A percentile compares a stretch with the other conserved stretches of the same genome.
These are phyloP conservation scores for Phytophthora litchii DNA, from an alignment of 352 stramenopile genomes.

Conservation along the genomic window DNA sequence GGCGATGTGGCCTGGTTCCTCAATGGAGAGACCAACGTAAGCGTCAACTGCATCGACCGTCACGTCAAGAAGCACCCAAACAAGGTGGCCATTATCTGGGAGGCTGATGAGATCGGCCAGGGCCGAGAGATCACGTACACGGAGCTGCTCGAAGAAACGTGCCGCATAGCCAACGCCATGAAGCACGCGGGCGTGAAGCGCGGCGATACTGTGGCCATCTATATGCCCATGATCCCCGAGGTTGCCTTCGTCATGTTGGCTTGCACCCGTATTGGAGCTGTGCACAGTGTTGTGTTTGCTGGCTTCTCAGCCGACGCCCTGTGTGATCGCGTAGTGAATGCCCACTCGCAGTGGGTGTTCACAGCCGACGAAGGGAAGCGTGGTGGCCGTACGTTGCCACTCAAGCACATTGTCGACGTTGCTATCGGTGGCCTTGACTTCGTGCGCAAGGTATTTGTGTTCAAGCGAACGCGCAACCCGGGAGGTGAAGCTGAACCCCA, in stretches of 20 bases:
- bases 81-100: slow-evolving; percentile 96
- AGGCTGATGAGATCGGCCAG: slow-evolving; percentile 94
- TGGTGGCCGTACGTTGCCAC: slow-evolving; percentile 90
- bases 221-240: slow-evolving; percentile 99
- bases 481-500: slow-evolving; percentile 72
- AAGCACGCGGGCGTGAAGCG: slow-evolving; percentile 81
- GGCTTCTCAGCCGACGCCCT: slow-evolving; percentile 95
- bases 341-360: slow-evolving; percentile 88
- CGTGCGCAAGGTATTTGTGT: slow-evolving; percentile 95
- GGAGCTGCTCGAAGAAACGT: slow-evolving; percentile 57
- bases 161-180: slow-evolving; percentile 95
- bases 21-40: slow-evolving; percentile 94
- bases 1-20: slow-evolving; percentile 94
- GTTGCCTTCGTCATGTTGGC: slow-evolving; percentile 97
- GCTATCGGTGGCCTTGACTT: slow-evolving; percentile 88
- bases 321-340: slow-evolving; percentile 94
- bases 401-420: slow-evolving; percentile 97
- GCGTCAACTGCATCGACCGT: slow-evolving; percentile 95
- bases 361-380: slow-evolving; percentile 92
- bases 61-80: slow-evolving; percentile 80
- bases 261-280: slow-evolving; percentile 95
- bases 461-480: slow-evolving; percentile 87
- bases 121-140: slow-evolving; percentile 57
- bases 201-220: slow-evolving; percentile 96
- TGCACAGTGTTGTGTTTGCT: slow-evolving; percentile 98